phyloP scores from a whole-genome alignment of 257 asterid species.

The Fraxinus anomala region DNA sequence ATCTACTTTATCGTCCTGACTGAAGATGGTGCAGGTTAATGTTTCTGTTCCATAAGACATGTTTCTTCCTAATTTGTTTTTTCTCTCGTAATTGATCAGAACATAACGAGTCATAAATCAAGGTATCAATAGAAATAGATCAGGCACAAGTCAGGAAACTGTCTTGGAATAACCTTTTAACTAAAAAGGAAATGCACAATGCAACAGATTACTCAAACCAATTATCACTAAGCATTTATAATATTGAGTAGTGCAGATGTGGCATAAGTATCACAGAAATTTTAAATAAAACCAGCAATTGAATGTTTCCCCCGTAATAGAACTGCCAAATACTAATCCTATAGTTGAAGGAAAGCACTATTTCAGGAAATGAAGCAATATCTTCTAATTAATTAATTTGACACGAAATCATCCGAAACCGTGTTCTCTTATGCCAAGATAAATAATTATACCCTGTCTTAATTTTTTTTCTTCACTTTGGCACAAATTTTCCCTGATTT shows the following conservation, averaged over 20 bases:
- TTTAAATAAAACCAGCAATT: neutral
- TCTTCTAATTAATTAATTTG: neutral
- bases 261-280: neutral
- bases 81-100: neutral
- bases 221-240: too few species aligned
- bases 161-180: neutral
- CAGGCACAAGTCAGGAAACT: neutral
- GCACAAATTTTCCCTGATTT: neutral
- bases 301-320: neutral
- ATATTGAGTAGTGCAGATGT: neutral
- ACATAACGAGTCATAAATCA: neutral
- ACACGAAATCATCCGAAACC: neutral
- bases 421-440: neutral
- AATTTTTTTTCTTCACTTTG: neutral
- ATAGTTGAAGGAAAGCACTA: neutral
- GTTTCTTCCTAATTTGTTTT: neutral
- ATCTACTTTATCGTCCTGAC: slow-evolving; percentile 1
- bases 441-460: neutral
- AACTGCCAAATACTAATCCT: neutral
- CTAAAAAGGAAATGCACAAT: neutral
- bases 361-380: neutral
- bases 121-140: neutral
- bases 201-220: neutral
- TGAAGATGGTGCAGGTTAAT: slow-evolving; percentile 4
- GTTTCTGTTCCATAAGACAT: neutral